A percentile compares a stretch with the other conserved stretches of the same genome.
phyloP scores from a whole-genome alignment of 495 filamentous ascomycete genomes.

The Penicillium crystallinum region DNA sequence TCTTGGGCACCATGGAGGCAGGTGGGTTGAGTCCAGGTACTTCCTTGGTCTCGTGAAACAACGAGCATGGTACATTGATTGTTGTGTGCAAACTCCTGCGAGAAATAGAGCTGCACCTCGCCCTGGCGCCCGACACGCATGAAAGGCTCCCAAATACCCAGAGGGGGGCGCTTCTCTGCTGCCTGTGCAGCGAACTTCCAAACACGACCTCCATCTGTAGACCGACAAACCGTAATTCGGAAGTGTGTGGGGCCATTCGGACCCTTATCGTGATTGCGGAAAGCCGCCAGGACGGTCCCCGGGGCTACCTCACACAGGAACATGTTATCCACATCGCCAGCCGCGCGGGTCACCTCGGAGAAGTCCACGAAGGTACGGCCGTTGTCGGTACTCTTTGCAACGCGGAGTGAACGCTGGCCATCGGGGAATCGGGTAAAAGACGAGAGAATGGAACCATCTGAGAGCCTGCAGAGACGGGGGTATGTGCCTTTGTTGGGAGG shows the following conservation, averaged over 20 bases:
- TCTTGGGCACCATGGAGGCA: constrained; percentile 44
- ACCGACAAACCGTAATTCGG: constrained; percentile 58
- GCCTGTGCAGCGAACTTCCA: constrained; percentile 55
- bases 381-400: constrained; percentile 35
- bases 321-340: constrained; percentile 55
- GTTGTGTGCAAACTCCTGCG: constrained; percentile 46
- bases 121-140: constrained; percentile 46
- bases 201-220: constrained; percentile 45
- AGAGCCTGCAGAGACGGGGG: constrained; percentile 33
- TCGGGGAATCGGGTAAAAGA: constrained; percentile 37
- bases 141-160: constrained; percentile 60
- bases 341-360: constrained; percentile 34
- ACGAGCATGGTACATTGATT: constrained; percentile 60
- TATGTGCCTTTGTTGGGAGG: constrained; percentile 40
- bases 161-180: constrained; percentile 33
- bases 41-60: constrained; percentile 50
- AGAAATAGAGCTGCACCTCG: constrained; percentile 54
- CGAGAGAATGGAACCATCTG: constrained; percentile 38
- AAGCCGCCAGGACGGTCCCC: constrained; percentile 49
- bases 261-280: constrained; percentile 54
- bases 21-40: constrained; percentile 42
- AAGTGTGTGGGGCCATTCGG: constrained; percentile 40
- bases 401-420: constrained; percentile 23
- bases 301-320: constrained; percentile 49
- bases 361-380: constrained; percentile 32